phyloP scores from a whole-genome alignment of 2,329 filamentous ascomycete genomes.

The Colletotrichum sp. region DNA sequence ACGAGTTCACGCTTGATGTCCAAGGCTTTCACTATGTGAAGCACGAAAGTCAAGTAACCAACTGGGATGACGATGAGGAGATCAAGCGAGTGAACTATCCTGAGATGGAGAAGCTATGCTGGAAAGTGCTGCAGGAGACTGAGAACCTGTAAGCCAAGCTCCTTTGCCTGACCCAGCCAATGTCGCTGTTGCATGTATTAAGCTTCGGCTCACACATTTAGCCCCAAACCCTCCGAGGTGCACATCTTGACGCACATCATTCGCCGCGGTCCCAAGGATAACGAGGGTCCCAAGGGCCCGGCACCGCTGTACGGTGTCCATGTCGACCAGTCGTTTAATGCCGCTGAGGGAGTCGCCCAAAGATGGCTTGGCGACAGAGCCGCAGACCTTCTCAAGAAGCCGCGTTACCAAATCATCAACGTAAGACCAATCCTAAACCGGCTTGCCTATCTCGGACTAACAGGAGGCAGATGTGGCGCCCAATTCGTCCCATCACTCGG shows the following conservation, averaged over 20 bases:
- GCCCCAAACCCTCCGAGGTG: constrained; percentile 7
- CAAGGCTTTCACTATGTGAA: constrained; percentile 60
- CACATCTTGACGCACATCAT: constrained; percentile 20
- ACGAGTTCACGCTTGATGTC: constrained; percentile 65
- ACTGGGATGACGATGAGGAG: constrained; percentile 58
- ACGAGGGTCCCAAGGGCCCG: constrained; percentile 1
- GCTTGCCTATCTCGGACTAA: constrained; percentile 53
- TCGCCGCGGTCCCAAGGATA: constrained; percentile 8
- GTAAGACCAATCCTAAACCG: constrained; percentile 39
- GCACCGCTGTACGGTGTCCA: constrained; percentile 40
- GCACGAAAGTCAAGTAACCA: constrained; percentile 56
- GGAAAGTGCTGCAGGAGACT: constrained; percentile 14
- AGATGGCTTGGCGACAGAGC: constrained; percentile 10
- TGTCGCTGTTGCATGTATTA: background rate
- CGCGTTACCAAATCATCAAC: constrained; percentile 59
- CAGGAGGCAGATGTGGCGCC: constrained; percentile 36
- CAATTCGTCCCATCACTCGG: constrained; percentile 39
- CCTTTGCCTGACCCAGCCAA: background rate
- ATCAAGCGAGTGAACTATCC: constrained; percentile 44
- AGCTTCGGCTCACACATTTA: background rate
- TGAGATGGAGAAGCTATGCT: constrained; percentile 21
- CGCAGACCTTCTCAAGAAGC: constrained; percentile 35
- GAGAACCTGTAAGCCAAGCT: background rate
- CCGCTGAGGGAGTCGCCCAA: constrained; percentile 30
- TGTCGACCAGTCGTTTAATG: constrained; percentile 61